phyloP scores from a whole-genome alignment of 129 eudicot species.

The Artemisia annua region DNA sequence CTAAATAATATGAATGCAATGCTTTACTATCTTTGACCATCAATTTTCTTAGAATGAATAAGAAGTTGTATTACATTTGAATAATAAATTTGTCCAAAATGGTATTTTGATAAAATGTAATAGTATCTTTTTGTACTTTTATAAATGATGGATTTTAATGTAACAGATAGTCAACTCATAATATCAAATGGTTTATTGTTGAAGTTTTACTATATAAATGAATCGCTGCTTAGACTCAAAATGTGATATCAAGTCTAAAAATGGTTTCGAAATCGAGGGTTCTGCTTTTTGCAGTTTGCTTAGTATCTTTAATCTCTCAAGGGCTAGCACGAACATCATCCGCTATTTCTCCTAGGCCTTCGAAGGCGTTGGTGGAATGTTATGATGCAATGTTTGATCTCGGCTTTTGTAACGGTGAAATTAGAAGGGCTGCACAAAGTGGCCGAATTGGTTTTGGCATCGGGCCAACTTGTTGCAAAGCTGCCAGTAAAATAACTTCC shows the following conservation, averaged over 20 bases:
- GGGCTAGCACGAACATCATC: conserved; percentile 18
- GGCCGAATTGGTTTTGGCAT: neutral
- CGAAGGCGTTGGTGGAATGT: conserved; percentile 12
- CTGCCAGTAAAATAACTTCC: conserved; percentile 8
- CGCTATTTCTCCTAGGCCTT: conserved; percentile 9
- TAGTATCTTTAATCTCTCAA: conserved; percentile 15
- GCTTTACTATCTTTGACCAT: neutral
- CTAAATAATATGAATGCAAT: neutral
- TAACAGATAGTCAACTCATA: neutral
- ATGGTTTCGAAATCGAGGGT: conserved; percentile 23
- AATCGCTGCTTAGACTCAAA: neutral
- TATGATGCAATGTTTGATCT: conserved; percentile 15
- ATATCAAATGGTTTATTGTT: neutral
- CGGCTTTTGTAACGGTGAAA: conserved; percentile 26
- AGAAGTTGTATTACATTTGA: neutral
- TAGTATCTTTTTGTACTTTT: neutral
- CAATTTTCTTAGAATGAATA: neutral
- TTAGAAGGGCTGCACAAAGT: conserved; percentile 10
- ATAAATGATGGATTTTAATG: neutral
- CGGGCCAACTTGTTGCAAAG: conserved; percentile 33
- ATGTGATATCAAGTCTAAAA: conserved; percentile 6
- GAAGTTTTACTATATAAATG: conserved; percentile 19
- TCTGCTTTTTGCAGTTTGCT: conserved; percentile 22
- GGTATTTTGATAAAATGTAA: neutral
- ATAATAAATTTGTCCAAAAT: neutral